Evolutionary conservation across 192 early-diverging fungal genomes (phyloP).

Genomic region (Lobosporangium transversale): DNA sequence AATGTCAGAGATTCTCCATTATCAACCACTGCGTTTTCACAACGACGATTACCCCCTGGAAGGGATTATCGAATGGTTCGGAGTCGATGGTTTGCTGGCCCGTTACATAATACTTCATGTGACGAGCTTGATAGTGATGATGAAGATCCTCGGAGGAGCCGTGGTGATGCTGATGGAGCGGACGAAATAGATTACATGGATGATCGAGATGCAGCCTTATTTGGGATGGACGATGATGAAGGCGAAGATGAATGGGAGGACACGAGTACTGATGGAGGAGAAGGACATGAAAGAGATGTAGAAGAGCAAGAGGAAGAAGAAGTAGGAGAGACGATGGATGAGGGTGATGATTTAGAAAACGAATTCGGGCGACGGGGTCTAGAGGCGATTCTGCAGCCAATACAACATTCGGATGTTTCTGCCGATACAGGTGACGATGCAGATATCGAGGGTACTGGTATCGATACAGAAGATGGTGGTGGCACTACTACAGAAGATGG

Average conservation of each 20-base stretch:
- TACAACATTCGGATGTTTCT: constrained; percentile 12
- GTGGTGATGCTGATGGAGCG: neutral
- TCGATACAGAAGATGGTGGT: constrained; percentile 45
- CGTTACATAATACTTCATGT: constrained; percentile 24
- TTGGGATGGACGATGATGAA: constrained; percentile 50
- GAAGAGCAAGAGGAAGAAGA: constrained; percentile 12
- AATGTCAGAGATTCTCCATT: constrained; percentile 35
- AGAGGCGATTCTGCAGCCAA: neutral
- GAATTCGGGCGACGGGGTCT: neutral
- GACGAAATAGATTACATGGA: constrained; percentile 26
- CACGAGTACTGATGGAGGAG: constrained; percentile 15
- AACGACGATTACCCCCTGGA: constrained; percentile 18
- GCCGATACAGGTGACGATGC: constrained; percentile 44
- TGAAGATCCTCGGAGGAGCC: constrained; percentile 11
- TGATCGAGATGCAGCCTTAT: constrained; percentile 30
- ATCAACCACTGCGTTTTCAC: constrained; percentile 17
- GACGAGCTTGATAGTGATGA: constrained; percentile 35
- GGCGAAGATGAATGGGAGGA: constrained; percentile 38
- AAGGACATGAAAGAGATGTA: too few relatives aligned
- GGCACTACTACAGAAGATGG: constrained; percentile 31
- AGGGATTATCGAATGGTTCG: constrained; percentile 29
- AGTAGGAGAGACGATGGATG: neutral
- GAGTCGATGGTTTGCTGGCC: constrained; percentile 34
- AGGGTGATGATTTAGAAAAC: neutral
- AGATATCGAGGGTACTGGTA: constrained; percentile 21